Conservation (phyloP, 148 eudicot species). For the Vaccinium vitisidaea region DNA sequence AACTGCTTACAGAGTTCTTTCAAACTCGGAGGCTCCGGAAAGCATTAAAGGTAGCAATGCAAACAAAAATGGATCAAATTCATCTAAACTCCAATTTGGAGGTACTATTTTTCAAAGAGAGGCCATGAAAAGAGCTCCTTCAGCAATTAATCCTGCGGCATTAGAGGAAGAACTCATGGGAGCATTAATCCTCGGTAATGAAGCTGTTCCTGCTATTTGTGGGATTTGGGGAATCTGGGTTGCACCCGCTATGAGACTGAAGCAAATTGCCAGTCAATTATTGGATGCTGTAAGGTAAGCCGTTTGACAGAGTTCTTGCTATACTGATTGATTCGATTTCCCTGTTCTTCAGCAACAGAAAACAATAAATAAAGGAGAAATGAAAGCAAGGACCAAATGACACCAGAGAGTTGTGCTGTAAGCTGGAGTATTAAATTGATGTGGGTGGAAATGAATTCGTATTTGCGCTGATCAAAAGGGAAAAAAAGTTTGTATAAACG, state of each 20-base stretch:
- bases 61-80: neutral
- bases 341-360: neutral
- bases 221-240: conserved; percentile 28
- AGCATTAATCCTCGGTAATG: conserved; percentile 9
- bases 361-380: neutral
- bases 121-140: neutral
- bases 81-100: conserved; percentile 5
- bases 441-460: too few species aligned
- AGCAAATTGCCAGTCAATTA: conserved; percentile 19
- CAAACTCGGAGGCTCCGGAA: neutral
- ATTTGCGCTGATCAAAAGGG: neutral
- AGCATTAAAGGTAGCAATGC: neutral
- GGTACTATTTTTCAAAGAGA: conserved; percentile 16
- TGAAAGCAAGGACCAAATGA: too few species aligned
- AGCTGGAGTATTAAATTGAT: too few species aligned
- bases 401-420: too few species aligned
- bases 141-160: neutral
- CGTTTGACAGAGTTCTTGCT: neutral
- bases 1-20: conserved; percentile 21
- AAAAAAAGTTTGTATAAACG: neutral
- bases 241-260: conserved; percentile 19
- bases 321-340: neutral
- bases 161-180: conserved; percentile 16
- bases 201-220: conserved; percentile 16
- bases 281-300: conserved; percentile 24